Base-by-base conservation (phyloP, 1,284 basidiomycete genomes). In the Neonothopanus nambi region DNA sequence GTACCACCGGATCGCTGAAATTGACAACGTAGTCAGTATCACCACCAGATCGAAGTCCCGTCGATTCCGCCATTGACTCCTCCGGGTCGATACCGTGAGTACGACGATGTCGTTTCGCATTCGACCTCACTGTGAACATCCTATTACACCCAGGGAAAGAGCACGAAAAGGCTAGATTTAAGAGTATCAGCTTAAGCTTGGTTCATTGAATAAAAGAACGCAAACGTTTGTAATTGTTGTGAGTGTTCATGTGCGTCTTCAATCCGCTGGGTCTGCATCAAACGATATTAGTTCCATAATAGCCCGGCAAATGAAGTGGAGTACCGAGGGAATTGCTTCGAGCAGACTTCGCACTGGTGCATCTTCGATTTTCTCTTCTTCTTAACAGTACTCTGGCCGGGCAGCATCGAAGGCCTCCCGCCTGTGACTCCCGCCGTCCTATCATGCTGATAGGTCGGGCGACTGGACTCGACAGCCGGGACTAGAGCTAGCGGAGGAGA, bases 181-280 rank as follows among this genome's bases (percentile, higher is more conserved):
- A 45, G 39, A 35, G 28, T 37, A 30, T 9, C 9, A 35, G 28
- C 7, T 15, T 9, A 5, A 39, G 2, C 2, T 24, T 12, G 4
- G 28, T 24, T 20, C 28, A 36, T 15, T n/a, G 24, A 35, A 42
- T 8, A 41, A 18, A 18, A 15, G 18, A 21, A 50, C 2, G 70
- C 80, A 61, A 66, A 82, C 86, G 87, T 66, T 82, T 84, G 35
- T 77, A 77, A 36, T 84, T 83, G 0, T 80, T 84, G 64, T 89
- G 86, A 36, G 81, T 82, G 58, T 85, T 82, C 84, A 87, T 87
- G 67, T 89, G 86, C 11, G 86, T 87, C 48, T 74, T 73, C 42
- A 89, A 72, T n/a, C 82, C 84, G 57, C 83, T 85, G 0, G 85
- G 86, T 4, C 73, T 73, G 46, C n/a, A 33, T 38, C 4, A 48